These are phyloP conservation scores for Glonium stellatum DNA, from an alignment of 495 filamentous ascomycete genomes.

Conservation along the genomic window DNA sequence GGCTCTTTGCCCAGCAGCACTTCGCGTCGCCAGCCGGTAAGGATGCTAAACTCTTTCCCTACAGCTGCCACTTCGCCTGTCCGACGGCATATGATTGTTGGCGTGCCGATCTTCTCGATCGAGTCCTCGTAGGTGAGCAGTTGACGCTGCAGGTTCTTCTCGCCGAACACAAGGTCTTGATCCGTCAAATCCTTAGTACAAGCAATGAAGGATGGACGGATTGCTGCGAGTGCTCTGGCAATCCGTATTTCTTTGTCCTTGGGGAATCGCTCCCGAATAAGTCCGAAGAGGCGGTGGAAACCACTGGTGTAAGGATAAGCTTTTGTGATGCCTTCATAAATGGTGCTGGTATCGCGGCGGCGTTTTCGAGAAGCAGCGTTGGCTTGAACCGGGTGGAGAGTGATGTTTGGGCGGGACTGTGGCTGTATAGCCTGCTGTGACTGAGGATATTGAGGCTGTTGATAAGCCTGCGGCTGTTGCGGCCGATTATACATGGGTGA, in stretches of 20 bases:
- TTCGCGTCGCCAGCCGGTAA: conserved; percentile 92
- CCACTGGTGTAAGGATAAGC: conserved; percentile 85
- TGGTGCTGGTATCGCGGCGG: conserved; percentile 66
- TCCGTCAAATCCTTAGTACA: conserved; percentile 74
- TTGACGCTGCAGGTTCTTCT: conserved; percentile 90
- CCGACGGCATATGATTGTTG: conserved; percentile 82
- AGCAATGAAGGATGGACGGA: conserved; percentile 86
- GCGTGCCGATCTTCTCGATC: conserved; percentile 67
- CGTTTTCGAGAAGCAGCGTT: conserved; percentile 39
- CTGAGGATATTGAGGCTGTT: conserved; percentile 27
- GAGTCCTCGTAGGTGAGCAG: conserved; percentile 89
- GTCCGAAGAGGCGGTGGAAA: conserved; percentile 82
- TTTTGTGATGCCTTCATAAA: conserved; percentile 81
- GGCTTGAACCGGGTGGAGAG: conserved; percentile 18
- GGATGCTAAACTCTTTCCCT: conserved; percentile 86
- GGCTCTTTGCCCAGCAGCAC: conserved; percentile 80
- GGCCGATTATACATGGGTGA: conserved; percentile 10
- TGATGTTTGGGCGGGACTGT: conserved; percentile 13
- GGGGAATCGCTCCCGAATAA: conserved; percentile 70
- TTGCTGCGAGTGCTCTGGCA: conserved; percentile 77
- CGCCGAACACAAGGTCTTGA: conserved; percentile 92
- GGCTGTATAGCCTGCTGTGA: conserved; percentile 8
- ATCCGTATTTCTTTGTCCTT: conserved; percentile 64
- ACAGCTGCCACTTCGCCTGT: conserved; percentile 89
- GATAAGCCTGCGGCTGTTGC: conserved; percentile 23